Conservation (phyloP, 257 asterid species). For the Echites panduratus region DNA sequence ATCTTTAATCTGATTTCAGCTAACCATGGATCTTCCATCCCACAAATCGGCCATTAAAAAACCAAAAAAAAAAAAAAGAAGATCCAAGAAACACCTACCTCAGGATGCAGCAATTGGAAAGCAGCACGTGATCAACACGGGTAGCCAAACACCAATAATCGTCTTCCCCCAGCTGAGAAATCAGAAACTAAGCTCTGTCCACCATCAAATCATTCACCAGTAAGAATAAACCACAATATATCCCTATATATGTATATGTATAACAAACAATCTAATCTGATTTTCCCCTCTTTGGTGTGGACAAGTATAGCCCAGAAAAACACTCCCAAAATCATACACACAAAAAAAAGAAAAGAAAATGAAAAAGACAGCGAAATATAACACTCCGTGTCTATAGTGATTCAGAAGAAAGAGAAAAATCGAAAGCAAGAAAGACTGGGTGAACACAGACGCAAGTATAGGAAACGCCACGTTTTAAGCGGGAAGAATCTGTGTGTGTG, state of each 20-base stretch:
- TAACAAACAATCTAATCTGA: not conserved
- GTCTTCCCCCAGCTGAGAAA: not conserved
- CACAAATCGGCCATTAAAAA: not conserved
- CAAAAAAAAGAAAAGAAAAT: not conserved
- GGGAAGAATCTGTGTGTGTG: not conserved
- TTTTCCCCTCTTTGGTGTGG: not conserved
- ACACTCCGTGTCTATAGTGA: not conserved
- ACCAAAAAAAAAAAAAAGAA: not conserved
- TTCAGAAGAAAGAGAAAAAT: not conserved
- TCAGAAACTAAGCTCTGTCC: conserved; percentile 7
- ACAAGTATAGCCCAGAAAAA: not conserved
- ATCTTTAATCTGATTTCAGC: not conserved
- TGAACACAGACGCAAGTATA: not conserved
- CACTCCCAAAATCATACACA: not conserved
- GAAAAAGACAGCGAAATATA: not conserved
- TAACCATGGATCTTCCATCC: conserved; percentile 12
- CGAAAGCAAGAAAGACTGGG: not conserved
- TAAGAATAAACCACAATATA: not conserved
- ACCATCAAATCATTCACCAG: not conserved
- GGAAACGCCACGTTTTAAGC: conserved; percentile 9
- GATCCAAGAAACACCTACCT: conserved; percentile 9
- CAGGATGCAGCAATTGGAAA: not conserved
- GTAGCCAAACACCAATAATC: not conserved
- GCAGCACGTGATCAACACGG: conserved; percentile 4
- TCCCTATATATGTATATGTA: not conserved